A percentile compares a stretch with the other conserved stretches of the same genome.
Evolutionary conservation across 192 early-diverging fungal genomes (phyloP).

Genomic region (Dimargaris verticillata): DNA sequence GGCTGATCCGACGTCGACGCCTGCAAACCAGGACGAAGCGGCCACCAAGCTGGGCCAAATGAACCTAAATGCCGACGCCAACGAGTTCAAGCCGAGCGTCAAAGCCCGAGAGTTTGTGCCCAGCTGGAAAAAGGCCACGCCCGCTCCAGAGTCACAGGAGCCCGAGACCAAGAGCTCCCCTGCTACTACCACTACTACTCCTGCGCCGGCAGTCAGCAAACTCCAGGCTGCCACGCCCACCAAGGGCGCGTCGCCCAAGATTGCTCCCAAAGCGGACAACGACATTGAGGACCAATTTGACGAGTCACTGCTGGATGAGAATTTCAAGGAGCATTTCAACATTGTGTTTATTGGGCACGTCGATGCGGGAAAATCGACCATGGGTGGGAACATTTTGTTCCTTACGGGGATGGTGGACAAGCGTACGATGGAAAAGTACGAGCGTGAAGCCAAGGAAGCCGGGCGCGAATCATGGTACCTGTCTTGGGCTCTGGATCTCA

Average conservation of each 20-base stretch:
- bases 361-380: conserved; percentile 92
- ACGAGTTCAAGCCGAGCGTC: conserved; percentile 47
- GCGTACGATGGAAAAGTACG: conserved; percentile 98
- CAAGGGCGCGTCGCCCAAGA: conserved; percentile 10
- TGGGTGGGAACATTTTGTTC: conserved; percentile 91
- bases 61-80: conserved; percentile 41
- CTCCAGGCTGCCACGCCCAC: conserved; percentile 21
- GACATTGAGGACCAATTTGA: conserved; percentile 29
- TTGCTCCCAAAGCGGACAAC: conserved; percentile 16
- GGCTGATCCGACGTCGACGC: no score
- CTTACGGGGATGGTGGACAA: conserved; percentile 99
- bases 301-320: conserved; percentile 45
- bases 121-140: conserved; percentile 17
- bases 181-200: conserved; percentile 14
- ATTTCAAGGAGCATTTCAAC: conserved; percentile 89
- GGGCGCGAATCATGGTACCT: conserved; percentile 97
- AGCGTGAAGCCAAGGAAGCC: conserved; percentile 94
- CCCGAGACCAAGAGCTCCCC: conserved; percentile 5
- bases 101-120: conserved; percentile 61
- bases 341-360: conserved; percentile 99
- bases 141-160: conserved; percentile 17
- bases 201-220: conserved; percentile 15
- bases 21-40: conserved; percentile 12
- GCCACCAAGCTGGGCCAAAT: conserved; percentile 29
- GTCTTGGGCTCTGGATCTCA: conserved; percentile 96